A percentile compares a stretch with the other conserved stretches of the same genome.
These are phyloP conservation scores for Coccomyxa subellipsoidea DNA, from an alignment of 163 green algal genomes.

Conservation along the genomic window DNA sequence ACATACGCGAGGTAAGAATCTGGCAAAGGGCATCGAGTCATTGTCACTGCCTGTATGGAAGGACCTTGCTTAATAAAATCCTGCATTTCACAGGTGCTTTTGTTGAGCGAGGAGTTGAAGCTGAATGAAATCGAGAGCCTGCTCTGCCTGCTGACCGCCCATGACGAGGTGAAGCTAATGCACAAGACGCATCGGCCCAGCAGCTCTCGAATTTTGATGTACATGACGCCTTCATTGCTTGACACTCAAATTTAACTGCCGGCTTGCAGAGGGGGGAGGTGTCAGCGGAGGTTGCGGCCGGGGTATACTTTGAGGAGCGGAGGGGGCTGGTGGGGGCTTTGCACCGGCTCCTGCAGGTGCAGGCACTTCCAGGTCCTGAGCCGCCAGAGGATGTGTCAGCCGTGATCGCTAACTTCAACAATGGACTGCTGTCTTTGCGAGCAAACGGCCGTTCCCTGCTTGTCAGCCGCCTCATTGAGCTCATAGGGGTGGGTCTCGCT, in stretches of 20 bases:
- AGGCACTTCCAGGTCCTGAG: constrained; percentile 12
- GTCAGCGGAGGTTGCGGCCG: constrained; percentile 53
- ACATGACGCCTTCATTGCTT: too few species aligned
- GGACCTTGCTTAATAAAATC: not conserved
- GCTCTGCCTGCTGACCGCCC: not conserved
- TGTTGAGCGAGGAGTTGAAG: not conserved
- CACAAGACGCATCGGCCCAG: not conserved
- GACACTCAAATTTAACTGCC: not conserved
- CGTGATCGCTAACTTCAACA: constrained; percentile 24
- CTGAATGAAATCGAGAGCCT: not conserved
- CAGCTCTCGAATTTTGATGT: not conserved
- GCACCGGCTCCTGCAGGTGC: constrained; percentile 51
- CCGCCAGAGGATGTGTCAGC: constrained; percentile 4
- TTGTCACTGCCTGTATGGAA: not conserved
- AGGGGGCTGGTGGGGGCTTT: constrained; percentile 46
- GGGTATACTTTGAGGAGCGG: constrained; percentile 67
- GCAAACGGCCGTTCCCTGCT: constrained; percentile 28
- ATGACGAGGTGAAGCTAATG: not conserved
- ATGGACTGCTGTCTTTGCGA: constrained; percentile 32
- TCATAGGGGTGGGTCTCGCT: constrained; percentile 26
- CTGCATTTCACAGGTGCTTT: not conserved
- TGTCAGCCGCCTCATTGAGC: constrained; percentile 41
- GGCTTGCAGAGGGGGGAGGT: constrained; percentile 48
- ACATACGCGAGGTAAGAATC: not conserved
- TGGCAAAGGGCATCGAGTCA: not conserved